A percentile compares a stretch with the other conserved stretches of the same genome.
phyloP scores from a whole-genome alignment of 1,284 basidiomycete genomes.

The Heterobasidion parviporum region DNA sequence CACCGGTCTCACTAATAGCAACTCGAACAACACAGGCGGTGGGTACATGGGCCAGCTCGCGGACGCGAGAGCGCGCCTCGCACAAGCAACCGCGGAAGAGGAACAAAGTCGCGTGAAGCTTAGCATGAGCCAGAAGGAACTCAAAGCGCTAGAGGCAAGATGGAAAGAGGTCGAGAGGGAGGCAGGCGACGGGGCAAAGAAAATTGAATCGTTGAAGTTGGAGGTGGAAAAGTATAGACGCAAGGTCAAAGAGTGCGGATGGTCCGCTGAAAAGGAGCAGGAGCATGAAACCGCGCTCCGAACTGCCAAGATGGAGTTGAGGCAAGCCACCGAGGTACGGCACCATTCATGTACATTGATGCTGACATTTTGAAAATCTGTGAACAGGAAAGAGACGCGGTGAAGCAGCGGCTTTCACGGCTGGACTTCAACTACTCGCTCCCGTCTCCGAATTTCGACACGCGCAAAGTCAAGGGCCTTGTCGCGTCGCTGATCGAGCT shows the following conservation, averaged over 20 bases:
- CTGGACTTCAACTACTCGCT: slow-evolving; percentile 82
- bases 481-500: slow-evolving; percentile 83
- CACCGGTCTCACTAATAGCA: slow-evolving; percentile 67
- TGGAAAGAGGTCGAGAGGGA: slow-evolving; percentile 87
- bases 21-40: slow-evolving; percentile 68
- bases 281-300: slow-evolving; percentile 52
- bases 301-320: slow-evolving; percentile 50
- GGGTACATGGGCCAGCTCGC: slow-evolving; percentile 97
- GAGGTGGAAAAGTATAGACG: slow-evolving; percentile 54
- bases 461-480: slow-evolving; percentile 85
- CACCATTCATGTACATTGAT: not conserved
- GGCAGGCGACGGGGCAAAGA: slow-evolving; percentile 66
- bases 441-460: slow-evolving; percentile 81
- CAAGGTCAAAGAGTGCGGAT: slow-evolving; percentile 60
- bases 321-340: slow-evolving; percentile 59
- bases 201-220: slow-evolving; percentile 51
- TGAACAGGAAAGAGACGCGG: slow-evolving; percentile 59
- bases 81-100: slow-evolving; percentile 78
- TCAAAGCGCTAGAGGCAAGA: slow-evolving; percentile 69
- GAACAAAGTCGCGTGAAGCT: slow-evolving; percentile 81
- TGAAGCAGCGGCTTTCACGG: slow-evolving; percentile 62
- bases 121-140: slow-evolving; percentile 73
- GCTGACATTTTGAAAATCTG: not conserved
- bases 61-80: slow-evolving; percentile 71
- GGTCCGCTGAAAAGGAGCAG: slow-evolving; percentile 74